phyloP scores from a whole-genome alignment of 2,329 filamentous ascomycete genomes.

The Phaeosphaeria sp. region DNA sequence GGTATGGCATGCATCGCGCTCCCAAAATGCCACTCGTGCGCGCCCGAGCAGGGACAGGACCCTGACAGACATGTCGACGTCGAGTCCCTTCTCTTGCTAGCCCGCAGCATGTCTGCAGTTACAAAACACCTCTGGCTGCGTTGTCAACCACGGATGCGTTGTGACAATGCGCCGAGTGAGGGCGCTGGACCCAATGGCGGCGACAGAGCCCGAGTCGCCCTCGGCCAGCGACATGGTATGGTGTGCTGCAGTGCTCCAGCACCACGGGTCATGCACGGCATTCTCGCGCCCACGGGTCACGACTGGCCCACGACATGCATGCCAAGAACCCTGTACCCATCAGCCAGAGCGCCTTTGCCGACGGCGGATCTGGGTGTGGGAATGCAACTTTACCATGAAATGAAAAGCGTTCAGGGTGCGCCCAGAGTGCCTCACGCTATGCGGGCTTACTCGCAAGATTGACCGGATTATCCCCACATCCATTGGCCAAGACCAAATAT shows the following conservation, averaged over 20 bases:
- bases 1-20: not conserved
- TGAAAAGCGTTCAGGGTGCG: not conserved
- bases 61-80: not conserved
- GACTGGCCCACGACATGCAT: slow-evolving; percentile 6
- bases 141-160: slow-evolving; percentile 20
- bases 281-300: slow-evolving; percentile 1
- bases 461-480: not conserved
- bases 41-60: not conserved
- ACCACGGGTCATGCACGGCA: slow-evolving; percentile 5
- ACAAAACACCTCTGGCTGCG: slow-evolving; percentile 3
- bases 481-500: not conserved
- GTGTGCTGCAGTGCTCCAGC: not conserved
- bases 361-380: not conserved
- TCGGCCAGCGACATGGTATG: slow-evolving; percentile 5
- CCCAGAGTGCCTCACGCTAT: not conserved
- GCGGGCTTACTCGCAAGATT: slow-evolving; percentile 1
- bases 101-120: not conserved
- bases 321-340: not conserved
- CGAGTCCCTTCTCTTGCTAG: too few species aligned
- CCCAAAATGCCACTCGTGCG: not conserved
- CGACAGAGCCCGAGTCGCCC: slow-evolving; percentile 6
- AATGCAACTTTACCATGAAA: not conserved
- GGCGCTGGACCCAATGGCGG: slow-evolving; percentile 9
- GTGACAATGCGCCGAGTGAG: slow-evolving; percentile 5
- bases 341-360: slow-evolving; percentile 1